A percentile compares a stretch with the other conserved stretches of the same genome.
phyloP scores from a whole-genome alignment of 2,329 filamentous ascomycete species.

The Macrophomina phaseolina region DNA sequence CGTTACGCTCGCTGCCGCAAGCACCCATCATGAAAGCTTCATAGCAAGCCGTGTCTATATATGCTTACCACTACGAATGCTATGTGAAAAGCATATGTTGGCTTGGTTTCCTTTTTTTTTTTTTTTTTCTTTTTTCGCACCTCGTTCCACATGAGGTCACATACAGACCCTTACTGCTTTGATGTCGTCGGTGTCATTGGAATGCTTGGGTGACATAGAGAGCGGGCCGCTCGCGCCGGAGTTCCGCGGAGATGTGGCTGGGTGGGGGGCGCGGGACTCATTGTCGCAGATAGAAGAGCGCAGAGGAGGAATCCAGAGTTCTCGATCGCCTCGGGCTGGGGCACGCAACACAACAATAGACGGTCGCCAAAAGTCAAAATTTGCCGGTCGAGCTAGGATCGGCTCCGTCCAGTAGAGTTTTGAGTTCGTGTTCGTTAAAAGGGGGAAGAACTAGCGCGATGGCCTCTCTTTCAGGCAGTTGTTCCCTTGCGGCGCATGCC shows the following conservation, averaged over 20 bases:
- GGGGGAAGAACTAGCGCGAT: background rate
- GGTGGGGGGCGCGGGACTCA: background rate
- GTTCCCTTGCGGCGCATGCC: no score
- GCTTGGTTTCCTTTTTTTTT: background rate
- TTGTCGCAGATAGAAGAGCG: background rate
- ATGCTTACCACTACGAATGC: background rate
- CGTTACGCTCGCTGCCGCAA: background rate
- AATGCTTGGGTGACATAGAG: background rate
- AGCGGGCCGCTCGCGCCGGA: slow-evolving; percentile 5
- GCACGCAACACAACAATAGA: background rate
- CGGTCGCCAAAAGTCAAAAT: background rate
- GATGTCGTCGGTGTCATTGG: background rate
- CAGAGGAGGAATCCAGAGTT: background rate
- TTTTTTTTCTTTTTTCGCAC: background rate
- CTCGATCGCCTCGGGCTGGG: background rate
- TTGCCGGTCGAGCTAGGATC: background rate
- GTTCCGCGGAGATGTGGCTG: background rate
- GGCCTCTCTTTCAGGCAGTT: background rate
- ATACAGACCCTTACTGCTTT: background rate
- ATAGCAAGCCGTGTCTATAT: background rate
- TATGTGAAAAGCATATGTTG: background rate
- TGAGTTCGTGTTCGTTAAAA: background rate
- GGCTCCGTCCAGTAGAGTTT: background rate
- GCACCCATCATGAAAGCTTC: background rate
- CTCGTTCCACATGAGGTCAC: background rate